Evolutionary conservation across 805 yeast species (phyloP).

Genomic region (Cyberlindnera mrakii): DNA sequence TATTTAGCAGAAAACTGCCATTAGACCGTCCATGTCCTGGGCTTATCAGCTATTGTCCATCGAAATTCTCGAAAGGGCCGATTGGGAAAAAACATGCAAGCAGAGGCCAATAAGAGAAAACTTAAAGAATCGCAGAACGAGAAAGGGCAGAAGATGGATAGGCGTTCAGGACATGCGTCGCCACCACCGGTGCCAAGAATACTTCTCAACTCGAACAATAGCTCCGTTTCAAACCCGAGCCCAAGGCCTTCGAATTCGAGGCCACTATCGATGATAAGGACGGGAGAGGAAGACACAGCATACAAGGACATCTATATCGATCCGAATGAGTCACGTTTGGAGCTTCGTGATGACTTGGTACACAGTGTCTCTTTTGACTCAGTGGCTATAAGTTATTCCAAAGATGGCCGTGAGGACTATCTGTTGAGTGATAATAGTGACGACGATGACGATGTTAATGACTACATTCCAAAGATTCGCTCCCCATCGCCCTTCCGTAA

Average conservation of each 20-base stretch:
- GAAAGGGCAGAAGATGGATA: too few species aligned
- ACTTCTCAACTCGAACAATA: not conserved
- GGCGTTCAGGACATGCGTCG: too few species aligned
- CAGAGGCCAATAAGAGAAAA: too few species aligned
- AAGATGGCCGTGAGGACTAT: slow-evolving; percentile 1
- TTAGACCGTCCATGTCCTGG: too few species aligned
- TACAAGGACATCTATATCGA: slow-evolving; percentile 1
- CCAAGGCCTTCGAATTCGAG: not conserved
- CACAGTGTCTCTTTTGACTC: slow-evolving; percentile 10
- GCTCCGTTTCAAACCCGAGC: not conserved
- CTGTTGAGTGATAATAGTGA: not conserved
- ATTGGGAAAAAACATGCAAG: too few species aligned
- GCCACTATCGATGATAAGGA: not conserved
- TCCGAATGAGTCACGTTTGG: not conserved
- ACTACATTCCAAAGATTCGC: slow-evolving; percentile 1
- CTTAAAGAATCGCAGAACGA: too few species aligned
- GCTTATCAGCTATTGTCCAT: too few species aligned
- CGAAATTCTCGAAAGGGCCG: too few species aligned
- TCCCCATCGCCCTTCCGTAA: slow-evolving; percentile 11
- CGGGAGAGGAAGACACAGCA: not conserved
- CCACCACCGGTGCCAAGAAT: not conserved
- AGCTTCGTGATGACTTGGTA: not conserved
- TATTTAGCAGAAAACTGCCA: too few species aligned
- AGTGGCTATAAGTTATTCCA: not conserved
- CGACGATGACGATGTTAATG: slow-evolving; percentile 1